phyloP scores from a whole-genome alignment of 768 basidiomycete species.

The Russula griseocarnosa region DNA sequence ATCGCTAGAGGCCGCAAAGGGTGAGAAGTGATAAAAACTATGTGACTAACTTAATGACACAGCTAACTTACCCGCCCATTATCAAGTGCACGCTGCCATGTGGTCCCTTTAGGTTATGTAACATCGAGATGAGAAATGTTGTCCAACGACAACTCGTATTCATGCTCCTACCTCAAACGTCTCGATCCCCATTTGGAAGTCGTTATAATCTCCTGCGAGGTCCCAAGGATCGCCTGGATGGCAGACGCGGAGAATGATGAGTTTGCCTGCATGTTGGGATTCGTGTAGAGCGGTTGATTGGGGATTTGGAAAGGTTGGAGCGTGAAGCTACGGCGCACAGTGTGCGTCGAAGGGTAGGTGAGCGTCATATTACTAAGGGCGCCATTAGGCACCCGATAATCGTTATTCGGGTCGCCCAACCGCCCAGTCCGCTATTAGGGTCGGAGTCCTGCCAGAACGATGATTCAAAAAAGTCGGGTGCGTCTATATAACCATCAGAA shows the following conservation, averaged over 20 bases:
- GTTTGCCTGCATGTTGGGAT: conserved; percentile 31
- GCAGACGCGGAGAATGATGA: conserved; percentile 31
- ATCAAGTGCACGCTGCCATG: conserved; percentile 37
- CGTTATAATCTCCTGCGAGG: conserved; percentile 34
- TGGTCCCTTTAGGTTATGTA: conserved; percentile 34
- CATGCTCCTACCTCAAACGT: conserved; percentile 30
- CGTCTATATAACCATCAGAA: conserved; percentile 24
- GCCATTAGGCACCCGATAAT: conserved; percentile 32
- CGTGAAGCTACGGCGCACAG: conserved; percentile 36
- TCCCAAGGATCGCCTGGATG: conserved; percentile 31
- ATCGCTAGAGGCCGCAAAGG: conserved; percentile 29
- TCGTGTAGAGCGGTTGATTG: conserved; percentile 22
- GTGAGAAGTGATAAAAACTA: background rate
- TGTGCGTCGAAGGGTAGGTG: conserved; percentile 37
- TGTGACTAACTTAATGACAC: background rate
- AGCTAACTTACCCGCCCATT: conserved; percentile 34
- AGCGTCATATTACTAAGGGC: conserved; percentile 32
- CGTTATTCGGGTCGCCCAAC: conserved; percentile 31
- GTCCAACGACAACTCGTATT: background rate
- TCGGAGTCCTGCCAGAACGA: conserved; percentile 29
- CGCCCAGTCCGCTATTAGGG: conserved; percentile 31
- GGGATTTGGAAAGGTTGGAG: conserved; percentile 33
- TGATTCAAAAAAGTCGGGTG: conserved; percentile 29
- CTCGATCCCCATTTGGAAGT: conserved; percentile 36
- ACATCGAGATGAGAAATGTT: background rate